A percentile compares a stretch with the other conserved stretches of the same genome.
These are phyloP conservation scores for Quercus ilex DNA, from an alignment of 306 rosid species.

Conservation along the genomic window DNA sequence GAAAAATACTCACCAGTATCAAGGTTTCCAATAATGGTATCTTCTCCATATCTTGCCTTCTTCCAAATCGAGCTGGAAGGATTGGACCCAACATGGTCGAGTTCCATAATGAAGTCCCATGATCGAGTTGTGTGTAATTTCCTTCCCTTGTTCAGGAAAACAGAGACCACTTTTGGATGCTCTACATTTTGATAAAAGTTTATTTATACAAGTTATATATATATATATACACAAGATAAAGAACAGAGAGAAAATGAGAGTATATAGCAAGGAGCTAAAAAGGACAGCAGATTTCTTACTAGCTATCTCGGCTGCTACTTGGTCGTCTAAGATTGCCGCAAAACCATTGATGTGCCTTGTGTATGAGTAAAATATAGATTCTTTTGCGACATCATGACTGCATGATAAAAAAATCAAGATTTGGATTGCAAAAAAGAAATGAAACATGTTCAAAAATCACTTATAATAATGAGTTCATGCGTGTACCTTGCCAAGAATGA, in stretches of 20 bases:
- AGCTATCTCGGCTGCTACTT: constrained; percentile 59
- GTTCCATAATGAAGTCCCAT: constrained; percentile 83
- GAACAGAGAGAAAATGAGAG: background rate
- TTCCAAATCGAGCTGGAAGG: constrained; percentile 60
- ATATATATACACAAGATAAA: background rate
- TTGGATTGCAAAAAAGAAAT: background rate
- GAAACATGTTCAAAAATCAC: background rate
- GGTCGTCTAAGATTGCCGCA: constrained; percentile 77
- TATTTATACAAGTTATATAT: background rate
- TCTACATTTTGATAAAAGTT: constrained; percentile 21
- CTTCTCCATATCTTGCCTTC: constrained; percentile 79
- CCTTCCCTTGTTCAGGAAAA: constrained; percentile 68
- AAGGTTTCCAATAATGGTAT: constrained; percentile 72
- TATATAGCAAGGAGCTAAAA: background rate
- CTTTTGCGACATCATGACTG: constrained; percentile 51
- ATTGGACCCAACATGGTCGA: constrained; percentile 47
- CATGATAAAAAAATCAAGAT: background rate
- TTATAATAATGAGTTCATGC: too few relatives aligned
- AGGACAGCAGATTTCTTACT: constrained; percentile 33
- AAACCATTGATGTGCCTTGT: constrained; percentile 91
- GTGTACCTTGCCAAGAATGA: constrained; percentile 68
- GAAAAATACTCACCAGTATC: constrained; percentile 57
- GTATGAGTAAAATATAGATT: constrained; percentile 75
- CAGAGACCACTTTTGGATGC: constrained; percentile 70
- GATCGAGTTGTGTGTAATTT: constrained; percentile 81